Base-by-base conservation (phyloP, 805 yeast species). In the Ogataea pignaliae region DNA sequence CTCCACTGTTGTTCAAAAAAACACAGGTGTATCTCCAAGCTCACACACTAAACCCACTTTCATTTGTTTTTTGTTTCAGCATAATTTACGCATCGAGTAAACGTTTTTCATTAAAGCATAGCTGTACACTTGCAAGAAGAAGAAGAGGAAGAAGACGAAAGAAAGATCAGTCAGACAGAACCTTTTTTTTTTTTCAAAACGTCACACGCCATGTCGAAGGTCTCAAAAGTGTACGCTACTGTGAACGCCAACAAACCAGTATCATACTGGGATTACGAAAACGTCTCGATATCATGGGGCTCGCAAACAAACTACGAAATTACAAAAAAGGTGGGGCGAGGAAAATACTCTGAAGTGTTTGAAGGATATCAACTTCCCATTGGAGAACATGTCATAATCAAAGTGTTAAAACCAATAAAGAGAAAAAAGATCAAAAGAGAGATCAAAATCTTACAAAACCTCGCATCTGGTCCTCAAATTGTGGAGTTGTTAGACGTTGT, bases 321-420 rank as follows among this genome's bases (percentile, higher is more conserved):
- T 48, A 77, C 85, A 42, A 74, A 76, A 50, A 88, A 89, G 65
- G 83, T 90, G 15, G 97, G 97, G 12, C 76, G 96, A 45, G 97
- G 97, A 21, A 90, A 88, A 69, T 90, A 89, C 66, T 84, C 95
- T n/a, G 97, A 90, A 64, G 97, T 90, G 29, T 90, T 90, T 62
- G 85, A 82, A 61, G 97, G 96, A 28, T 30, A 83, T 36, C 83
- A 86, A 59, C 70, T 86, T 40, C 71, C 77, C 43, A 78, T 77
- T 50, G 81, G 78, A 42, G 75, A 71, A 45, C 72, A 73, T 36
- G 85, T 93, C 57, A 91, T 90, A 36, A 86, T 90, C 53, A 90
- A 90, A 63, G 95, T 88, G 54, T 72, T 90, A 56, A 90, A 90
- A 64, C 97, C 97, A 10, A 95, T 90, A 18, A 90, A 88, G 66